Evolutionary conservation across 306 rosid genomes (phyloP), one percentile per base, ranked within the genome.

Genomic region (Casuarina cunninghamiana): DNA sequence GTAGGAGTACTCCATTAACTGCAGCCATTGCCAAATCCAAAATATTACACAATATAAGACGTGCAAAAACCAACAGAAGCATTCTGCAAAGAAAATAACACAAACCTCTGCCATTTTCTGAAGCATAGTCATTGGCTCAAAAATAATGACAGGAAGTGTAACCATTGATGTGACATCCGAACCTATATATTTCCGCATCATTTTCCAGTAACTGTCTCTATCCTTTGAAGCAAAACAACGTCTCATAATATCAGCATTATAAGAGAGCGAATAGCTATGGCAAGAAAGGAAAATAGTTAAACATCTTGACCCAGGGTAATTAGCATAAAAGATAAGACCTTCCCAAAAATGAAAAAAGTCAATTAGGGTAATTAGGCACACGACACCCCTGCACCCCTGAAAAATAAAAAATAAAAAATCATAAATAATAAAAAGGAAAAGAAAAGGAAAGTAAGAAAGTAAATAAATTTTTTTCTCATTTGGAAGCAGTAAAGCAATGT

Each of bases 61-160:
- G 50, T 5, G 42, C 45, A 69, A 4, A 43, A 6, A 60, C 51
- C 13, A 81, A 71, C 15, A 53, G 13, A 68, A 78, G 58, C 7
- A 50, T 60, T 54, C 19, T 77, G 49, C 17, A 75, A 63, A 42
- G 26, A 15, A 5, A 72, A 80, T 45, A 21, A 79, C 44, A 76
- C 94, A 80, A 79, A 94, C 97, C 98, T 94, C 98, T 0, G 98
- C 97, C 88, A 90, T 76, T 87, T 90, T 94, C 81, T 94, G 98
- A 80, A 94, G 78, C 98, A 94, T 92, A 63, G 98, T 94, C 97
- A 94, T 94, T 46, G 97, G 98, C 82, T 94, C 98, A 89, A 94
- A 94, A 76, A 94, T 89, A 75, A 88, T 73, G 61, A 94, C 97
- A 0, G 98, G 98, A 44, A 94, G 90, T 10, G 94, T 94, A 80